These are phyloP conservation scores for Penium margaritaceum DNA, from an alignment of 139 green algal genomes.

Conservation along the genomic window DNA sequence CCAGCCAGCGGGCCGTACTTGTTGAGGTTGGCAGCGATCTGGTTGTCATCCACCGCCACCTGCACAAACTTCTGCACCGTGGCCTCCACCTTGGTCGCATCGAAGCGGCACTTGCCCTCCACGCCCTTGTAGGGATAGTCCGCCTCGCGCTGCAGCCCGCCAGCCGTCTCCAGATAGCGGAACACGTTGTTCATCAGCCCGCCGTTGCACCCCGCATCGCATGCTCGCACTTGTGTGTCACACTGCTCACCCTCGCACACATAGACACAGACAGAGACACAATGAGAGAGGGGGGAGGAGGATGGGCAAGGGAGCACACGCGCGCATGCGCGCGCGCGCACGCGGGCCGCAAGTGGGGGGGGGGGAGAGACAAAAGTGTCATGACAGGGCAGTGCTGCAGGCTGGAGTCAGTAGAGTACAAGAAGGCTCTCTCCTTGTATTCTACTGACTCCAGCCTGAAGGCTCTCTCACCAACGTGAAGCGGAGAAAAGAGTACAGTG, in stretches of 20 bases:
- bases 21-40: slow-evolving; percentile 58
- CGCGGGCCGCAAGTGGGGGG: not conserved
- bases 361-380: slow-evolving; percentile 14
- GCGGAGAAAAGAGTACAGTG: too few relatives aligned
- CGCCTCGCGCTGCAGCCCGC: slow-evolving; percentile 46
- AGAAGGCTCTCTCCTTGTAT: too few relatives aligned
- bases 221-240: slow-evolving; percentile 20
- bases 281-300: not conserved
- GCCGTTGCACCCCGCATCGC: slow-evolving; percentile 41
- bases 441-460: too few relatives aligned
- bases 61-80: slow-evolving; percentile 48
- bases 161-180: slow-evolving; percentile 43
- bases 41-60: slow-evolving; percentile 53
- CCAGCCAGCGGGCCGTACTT: slow-evolving; percentile 47
- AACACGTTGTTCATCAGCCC: slow-evolving; percentile 52
- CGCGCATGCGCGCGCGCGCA: not conserved
- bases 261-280: not conserved
- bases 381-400: too few relatives aligned
- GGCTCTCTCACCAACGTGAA: too few relatives aligned
- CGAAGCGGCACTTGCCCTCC: slow-evolving; percentile 28
- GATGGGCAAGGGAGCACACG: not conserved
- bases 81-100: slow-evolving; percentile 31
- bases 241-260: slow-evolving; percentile 32
- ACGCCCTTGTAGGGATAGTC: slow-evolving; percentile 33
- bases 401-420: too few relatives aligned